Conservation (phyloP, 2,329 filamentous ascomycete species). For the Colletotrichum sidae region DNA sequence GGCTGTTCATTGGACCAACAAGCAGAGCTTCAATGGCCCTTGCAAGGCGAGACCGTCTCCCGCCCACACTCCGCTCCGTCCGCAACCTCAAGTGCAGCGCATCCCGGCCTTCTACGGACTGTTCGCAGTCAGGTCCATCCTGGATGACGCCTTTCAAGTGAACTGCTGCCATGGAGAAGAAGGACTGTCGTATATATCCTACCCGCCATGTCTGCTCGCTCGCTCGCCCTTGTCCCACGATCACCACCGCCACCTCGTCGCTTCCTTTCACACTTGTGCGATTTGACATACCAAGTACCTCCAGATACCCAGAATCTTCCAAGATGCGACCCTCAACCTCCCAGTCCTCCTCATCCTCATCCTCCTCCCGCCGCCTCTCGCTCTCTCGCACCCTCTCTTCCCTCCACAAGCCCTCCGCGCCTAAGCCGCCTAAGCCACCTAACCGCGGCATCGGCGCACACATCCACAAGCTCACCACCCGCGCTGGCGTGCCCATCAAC, state of each 20-base stretch:
- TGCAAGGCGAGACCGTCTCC: constrained; percentile 6
- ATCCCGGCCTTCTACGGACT: too few relatives aligned
- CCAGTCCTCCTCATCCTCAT: constrained; percentile 1
- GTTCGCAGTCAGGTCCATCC: neutral
- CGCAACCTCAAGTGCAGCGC: neutral
- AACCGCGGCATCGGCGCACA: constrained; percentile 58
- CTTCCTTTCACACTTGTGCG: too few relatives aligned
- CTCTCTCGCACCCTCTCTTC: constrained; percentile 19
- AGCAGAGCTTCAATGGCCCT: too few relatives aligned
- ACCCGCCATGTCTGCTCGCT: too few relatives aligned
- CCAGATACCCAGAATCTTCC: constrained; percentile 4
- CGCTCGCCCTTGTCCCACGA: too few relatives aligned
- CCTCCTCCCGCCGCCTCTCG: constrained; percentile 27
- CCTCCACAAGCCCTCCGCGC: constrained; percentile 10
- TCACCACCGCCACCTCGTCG: too few relatives aligned
- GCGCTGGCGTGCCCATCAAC: constrained; percentile 75
- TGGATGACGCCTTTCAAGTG: constrained; percentile 5
- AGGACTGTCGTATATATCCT: constrained; percentile 3
- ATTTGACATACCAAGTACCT: neutral
- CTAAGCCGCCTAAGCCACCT: too few relatives aligned
- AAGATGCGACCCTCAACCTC: constrained; percentile 7
- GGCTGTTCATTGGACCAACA: neutral
- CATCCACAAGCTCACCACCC: constrained; percentile 75
- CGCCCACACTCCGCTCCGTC: neutral
- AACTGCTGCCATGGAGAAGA: neutral